Percentiles rank a stretch among this genome's conserved stretches.
phyloP scores from a whole-genome alignment of 2,329 filamentous ascomycete genomes.

The Bipolaris victoriae region DNA sequence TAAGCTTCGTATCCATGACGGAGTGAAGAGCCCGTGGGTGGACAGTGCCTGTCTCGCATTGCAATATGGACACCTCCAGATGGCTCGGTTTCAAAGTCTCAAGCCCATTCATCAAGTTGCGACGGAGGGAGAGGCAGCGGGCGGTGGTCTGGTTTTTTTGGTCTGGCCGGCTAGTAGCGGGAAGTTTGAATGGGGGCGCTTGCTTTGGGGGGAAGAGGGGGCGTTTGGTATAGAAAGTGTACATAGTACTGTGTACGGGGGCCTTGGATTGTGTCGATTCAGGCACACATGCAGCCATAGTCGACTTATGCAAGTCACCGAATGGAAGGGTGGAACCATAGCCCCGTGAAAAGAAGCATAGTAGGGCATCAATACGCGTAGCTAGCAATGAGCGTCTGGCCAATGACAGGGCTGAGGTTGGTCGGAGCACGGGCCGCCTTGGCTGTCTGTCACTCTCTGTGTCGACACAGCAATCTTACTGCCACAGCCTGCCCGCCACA shows the following conservation, averaged over 20 bases:
- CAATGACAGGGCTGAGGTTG: slow-evolving; percentile 4
- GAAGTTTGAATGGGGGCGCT: no score
- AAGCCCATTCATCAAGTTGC: neutral
- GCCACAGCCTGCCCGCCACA: slow-evolving; percentile 1
- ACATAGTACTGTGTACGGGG: slow-evolving; percentile 9
- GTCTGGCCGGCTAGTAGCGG: neutral
- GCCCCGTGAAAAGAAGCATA: slow-evolving; percentile 3
- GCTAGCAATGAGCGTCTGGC: slow-evolving; percentile 2
- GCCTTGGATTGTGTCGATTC: slow-evolving; percentile 4
- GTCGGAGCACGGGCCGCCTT: slow-evolving; percentile 7
- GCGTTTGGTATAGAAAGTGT: neutral
- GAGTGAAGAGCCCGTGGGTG: neutral
- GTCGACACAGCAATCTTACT: slow-evolving; percentile 1
- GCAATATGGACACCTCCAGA: neutral
- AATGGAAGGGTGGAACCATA: slow-evolving; percentile 9
- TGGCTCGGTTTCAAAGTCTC: slow-evolving; percentile 1
- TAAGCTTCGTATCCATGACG: neutral
- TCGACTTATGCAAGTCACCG: slow-evolving; percentile 21
- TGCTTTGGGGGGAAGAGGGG: slow-evolving; percentile 3
- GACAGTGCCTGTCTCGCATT: slow-evolving; percentile 6
- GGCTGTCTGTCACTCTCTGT: neutral
- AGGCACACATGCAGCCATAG: slow-evolving; percentile 10
- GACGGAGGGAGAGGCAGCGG: neutral
- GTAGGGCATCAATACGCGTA: slow-evolving; percentile 7
- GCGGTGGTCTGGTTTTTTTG: neutral